Evolutionary conservation across 1,139 yeast genomes (phyloP), one percentile per base, ranked within the genome.

Genomic region (Scheffersomyces insectosa): DNA sequence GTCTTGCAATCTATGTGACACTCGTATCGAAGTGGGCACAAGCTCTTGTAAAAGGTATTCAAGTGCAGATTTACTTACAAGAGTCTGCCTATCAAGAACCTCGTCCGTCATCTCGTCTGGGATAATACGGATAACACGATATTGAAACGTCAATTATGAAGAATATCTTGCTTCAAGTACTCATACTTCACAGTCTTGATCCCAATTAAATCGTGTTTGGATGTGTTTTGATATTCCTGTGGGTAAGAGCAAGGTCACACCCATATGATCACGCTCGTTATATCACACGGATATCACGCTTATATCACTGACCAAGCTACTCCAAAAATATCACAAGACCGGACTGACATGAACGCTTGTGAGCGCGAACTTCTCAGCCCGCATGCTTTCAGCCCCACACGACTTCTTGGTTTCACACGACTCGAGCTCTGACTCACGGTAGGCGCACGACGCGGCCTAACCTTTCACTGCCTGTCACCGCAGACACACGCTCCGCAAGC

Each of bases 31-130:
- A 33, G 85, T 65, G 9, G 96, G 95, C 1, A 88, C 82, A 36
- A 86, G 66, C 62, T 89, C 96, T 57, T 83, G 87, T 25, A 90
- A 65, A 27, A 89, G 76, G 47, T 82, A 74, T 38, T 83, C 84
- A 39, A 85, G 62, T 32, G 81, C 72, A 3, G 78, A 62, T 12
- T 77, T 59, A 54, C 72, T 81, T 39, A 84, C 79, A 45, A 56
- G 55, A 11, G 59, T 46, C 37, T 55, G 62, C 14, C 51, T 44
- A 39, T 65, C 70, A 30, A 62, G 54, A 5, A 50, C 38, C 39
- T 61, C 66, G 14, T 23, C 27, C 20, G 28, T 38, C 35, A 30
- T 38, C 61, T 54, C 31, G 49, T n/a, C 12, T 11, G 33, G 5
- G 10, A 10, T 7, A 30, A 31, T 31, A 12, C 12, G 33, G 3